A percentile compares a stretch with the other conserved stretches of the same genome.
These are phyloP conservation scores for Calonectria pseudoturangicola DNA, from an alignment of 2,329 filamentous ascomycete species.

Conservation along the genomic window DNA sequence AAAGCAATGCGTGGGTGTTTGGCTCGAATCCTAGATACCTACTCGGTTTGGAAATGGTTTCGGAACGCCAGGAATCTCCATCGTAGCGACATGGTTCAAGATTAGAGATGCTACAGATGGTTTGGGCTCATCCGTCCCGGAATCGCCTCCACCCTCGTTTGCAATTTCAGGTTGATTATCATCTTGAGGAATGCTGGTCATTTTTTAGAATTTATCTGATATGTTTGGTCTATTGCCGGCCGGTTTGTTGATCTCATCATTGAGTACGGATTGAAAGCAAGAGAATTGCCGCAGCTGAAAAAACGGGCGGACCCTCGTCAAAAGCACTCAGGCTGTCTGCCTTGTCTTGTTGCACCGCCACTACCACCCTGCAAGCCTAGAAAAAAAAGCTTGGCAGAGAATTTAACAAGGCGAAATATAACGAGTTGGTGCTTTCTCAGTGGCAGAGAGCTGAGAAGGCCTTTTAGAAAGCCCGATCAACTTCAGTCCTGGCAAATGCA, in stretches of 20 bases:
- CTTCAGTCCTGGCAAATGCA: neutral
- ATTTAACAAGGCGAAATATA: neutral
- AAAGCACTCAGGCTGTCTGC: neutral
- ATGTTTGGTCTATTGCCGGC: neutral
- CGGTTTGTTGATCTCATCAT: no score
- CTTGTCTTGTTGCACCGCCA: constrained; percentile 5
- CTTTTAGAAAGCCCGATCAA: neutral
- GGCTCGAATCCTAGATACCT: neutral
- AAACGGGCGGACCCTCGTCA: constrained; percentile 1
- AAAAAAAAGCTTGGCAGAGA: neutral
- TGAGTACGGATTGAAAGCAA: neutral
- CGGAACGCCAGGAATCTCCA: neutral
- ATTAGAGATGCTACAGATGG: neutral
- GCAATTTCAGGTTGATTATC: neutral
- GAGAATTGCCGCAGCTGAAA: constrained; percentile 7
- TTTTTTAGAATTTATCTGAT: neutral
- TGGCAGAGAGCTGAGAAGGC: neutral
- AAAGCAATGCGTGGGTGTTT: neutral
- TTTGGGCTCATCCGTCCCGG: neutral
- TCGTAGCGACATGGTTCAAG: neutral
- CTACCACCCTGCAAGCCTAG: neutral
- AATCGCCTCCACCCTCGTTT: no score
- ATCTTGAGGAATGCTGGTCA: neutral
- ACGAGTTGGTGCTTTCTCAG: neutral
- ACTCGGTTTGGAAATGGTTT: neutral